A percentile compares a stretch with the other conserved stretches of the same genome.
Evolutionary conservation across 345 rosid species (phyloP).

Genomic region (Salix viminalis): DNA sequence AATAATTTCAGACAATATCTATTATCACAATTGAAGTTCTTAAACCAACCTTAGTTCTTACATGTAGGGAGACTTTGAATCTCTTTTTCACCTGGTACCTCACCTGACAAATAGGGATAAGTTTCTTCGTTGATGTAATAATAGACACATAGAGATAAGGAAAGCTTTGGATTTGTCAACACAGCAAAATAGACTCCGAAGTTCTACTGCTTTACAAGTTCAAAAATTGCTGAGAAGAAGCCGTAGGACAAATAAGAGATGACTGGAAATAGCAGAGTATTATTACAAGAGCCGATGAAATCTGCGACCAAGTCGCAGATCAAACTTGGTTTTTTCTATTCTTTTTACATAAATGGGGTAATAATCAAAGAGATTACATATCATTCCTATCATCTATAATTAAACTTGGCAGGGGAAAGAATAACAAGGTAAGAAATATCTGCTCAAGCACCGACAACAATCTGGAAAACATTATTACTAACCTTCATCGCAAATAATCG

Average conservation of each 20-base stretch:
- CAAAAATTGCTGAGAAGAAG: background rate
- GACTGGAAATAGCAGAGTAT: background rate
- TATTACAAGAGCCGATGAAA: background rate
- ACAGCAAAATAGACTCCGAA: background rate
- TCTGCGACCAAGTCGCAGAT: background rate
- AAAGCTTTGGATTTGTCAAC: background rate
- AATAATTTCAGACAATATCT: too few species aligned
- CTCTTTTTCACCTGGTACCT: background rate
- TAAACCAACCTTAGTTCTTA: too few species aligned
- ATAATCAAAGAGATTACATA: slow-evolving; percentile 28
- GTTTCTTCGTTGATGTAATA: background rate
- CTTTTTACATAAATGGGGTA: slow-evolving; percentile 17
- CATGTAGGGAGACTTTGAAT: background rate
- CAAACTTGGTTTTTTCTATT: slow-evolving; percentile 5
- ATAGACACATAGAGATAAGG: background rate
- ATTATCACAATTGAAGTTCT: too few species aligned
- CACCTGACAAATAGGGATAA: background rate
- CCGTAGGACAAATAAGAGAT: background rate
- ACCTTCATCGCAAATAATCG: slow-evolving; percentile 26
- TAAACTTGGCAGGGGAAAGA: background rate
- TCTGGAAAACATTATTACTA: slow-evolving; percentile 26
- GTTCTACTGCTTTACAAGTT: background rate
- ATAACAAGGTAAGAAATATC: slow-evolving; percentile 1
- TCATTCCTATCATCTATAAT: slow-evolving; percentile 22
- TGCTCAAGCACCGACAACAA: slow-evolving; percentile 19